Evolutionary conservation across 495 filamentous ascomycete genomes (phyloP).

Genomic region (Neurospora sp.): DNA sequence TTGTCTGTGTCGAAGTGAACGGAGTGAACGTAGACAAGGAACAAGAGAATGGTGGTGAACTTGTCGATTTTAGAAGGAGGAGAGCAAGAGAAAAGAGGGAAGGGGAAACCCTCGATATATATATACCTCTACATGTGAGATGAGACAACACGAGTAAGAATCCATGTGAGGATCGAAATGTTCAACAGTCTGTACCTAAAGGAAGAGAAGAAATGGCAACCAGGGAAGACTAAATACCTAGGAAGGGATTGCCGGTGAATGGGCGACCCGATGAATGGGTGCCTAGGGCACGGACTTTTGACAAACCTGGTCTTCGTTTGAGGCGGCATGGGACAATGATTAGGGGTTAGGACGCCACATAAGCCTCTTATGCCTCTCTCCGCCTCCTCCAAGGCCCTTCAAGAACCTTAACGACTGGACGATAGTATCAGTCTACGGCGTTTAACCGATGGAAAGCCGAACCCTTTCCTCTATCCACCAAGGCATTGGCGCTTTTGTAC

Average conservation of each 20-base stretch:
- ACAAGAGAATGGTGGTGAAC: too few relatives aligned
- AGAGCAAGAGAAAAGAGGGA: too few relatives aligned
- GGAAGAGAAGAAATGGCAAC: not conserved
- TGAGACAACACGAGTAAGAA: too few relatives aligned
- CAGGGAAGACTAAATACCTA: not conserved
- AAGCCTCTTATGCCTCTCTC: not conserved
- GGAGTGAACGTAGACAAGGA: too few relatives aligned
- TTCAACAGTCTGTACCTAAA: too few relatives aligned
- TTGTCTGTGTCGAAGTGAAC: too few relatives aligned
- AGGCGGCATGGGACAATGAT: not conserved
- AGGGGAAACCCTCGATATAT: too few relatives aligned
- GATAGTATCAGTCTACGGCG: not conserved
- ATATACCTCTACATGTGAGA: too few relatives aligned
- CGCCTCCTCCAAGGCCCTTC: not conserved
- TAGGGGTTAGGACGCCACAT: not conserved
- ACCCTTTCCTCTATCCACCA: not conserved
- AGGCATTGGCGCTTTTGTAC: not conserved
- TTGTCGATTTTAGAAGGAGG: too few relatives aligned
- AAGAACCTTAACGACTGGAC: not conserved
- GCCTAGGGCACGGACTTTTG: not conserved
- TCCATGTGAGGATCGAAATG: too few relatives aligned
- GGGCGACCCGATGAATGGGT: not conserved
- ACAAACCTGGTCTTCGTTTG: not conserved
- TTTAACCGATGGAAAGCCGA: not conserved
- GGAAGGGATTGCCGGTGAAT: not conserved